Conservation (phyloP, 1,284 basidiomycete species). For the Anthracocystis walkeri region DNA sequence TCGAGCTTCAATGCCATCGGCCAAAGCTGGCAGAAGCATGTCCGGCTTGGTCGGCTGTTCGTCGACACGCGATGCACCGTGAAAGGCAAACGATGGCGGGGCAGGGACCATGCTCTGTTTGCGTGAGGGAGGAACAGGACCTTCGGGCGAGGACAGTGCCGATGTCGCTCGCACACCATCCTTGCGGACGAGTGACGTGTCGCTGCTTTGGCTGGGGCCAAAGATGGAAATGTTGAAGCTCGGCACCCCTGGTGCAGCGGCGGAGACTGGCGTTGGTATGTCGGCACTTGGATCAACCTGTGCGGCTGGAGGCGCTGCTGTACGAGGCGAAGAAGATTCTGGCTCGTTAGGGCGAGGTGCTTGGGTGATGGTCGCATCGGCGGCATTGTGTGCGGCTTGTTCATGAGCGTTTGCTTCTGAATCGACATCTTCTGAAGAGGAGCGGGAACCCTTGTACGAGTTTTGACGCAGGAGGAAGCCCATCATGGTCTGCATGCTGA, state of each 20-base stretch:
- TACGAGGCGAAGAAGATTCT: neutral
- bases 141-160: neutral
- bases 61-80: conserved; percentile 7
- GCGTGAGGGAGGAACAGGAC: conserved; percentile 9
- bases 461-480: conserved; percentile 40
- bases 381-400: neutral
- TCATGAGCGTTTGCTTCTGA: neutral
- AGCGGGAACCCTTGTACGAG: conserved; percentile 9
- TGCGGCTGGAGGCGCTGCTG: neutral
- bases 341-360: neutral
- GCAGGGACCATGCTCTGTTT: conserved; percentile 41
- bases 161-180: neutral
- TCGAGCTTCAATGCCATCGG: conserved; percentile 13
- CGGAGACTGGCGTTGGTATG: conserved; percentile 1
- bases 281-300: neutral
- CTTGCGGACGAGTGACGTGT: conserved; percentile 8
- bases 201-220: conserved; percentile 13
- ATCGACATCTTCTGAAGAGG: neutral
- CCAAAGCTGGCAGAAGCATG: conserved; percentile 6
- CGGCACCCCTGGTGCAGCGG: conserved; percentile 17
- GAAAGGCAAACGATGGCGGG: conserved; percentile 44
- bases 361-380: conserved; percentile 3
- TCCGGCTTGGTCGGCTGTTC: neutral
- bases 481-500: conserved; percentile 43
- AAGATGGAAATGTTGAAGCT: conserved; percentile 39